Evolutionary conservation across 345 rosid species (phyloP).

Genomic region (Populus ilicifolia): DNA sequence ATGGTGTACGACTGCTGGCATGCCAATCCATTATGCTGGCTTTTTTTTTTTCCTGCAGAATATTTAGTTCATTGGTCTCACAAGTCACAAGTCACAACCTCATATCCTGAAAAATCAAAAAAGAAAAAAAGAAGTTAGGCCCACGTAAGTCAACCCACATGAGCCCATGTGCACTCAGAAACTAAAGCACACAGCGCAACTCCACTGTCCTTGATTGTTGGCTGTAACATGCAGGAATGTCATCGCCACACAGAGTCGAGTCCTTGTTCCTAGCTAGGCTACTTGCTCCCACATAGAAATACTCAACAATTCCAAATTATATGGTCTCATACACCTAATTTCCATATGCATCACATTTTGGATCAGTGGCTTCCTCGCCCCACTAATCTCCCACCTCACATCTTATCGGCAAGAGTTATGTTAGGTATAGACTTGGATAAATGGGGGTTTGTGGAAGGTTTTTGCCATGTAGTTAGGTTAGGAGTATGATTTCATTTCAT

Average conservation of each 20-base stretch:
- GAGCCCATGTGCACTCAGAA: constrained; percentile 12
- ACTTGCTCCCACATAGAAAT: constrained; percentile 6
- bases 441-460: neutral
- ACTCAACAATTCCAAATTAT: neutral
- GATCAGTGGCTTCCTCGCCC: neutral
- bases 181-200: neutral
- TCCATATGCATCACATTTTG: neutral
- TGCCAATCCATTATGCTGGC: neutral
- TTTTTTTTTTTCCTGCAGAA: neutral
- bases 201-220: neutral
- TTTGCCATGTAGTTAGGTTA: neutral
- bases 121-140: neutral
- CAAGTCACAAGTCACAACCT: neutral
- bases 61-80: neutral
- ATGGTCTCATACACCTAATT: neutral
- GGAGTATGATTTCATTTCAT: neutral
- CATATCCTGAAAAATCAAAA: neutral
- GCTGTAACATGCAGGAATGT: constrained; percentile 1
- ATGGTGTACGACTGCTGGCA: neutral
- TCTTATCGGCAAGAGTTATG: neutral
- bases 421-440: neutral
- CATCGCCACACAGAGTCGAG: neutral
- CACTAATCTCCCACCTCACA: neutral
- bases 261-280: neutral
- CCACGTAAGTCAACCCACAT: constrained; percentile 17